A percentile compares a stretch with the other conserved stretches of the same genome.
These are phyloP conservation scores for Salvia rosmarinus DNA, from an alignment of 257 asterid species.

Conservation along the genomic window DNA sequence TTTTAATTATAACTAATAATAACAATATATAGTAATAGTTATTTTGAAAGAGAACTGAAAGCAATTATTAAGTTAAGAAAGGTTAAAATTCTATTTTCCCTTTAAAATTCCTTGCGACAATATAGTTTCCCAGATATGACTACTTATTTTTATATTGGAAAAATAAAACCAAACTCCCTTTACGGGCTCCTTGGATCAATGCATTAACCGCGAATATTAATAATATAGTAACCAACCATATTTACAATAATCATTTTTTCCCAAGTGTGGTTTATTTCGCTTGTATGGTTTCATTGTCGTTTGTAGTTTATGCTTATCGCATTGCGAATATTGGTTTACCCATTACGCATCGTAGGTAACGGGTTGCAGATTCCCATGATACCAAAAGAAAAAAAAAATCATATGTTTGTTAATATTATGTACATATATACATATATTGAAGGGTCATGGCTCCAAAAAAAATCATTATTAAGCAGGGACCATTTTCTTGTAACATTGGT, in stretches of 20 bases:
- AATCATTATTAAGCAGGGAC: conserved; percentile 32
- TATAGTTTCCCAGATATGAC: background rate
- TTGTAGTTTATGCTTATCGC: no score
- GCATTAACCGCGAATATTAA: background rate
- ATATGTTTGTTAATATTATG: no score
- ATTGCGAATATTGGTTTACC: no score
- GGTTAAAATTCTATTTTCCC: background rate
- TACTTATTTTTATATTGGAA: background rate
- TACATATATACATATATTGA: background rate
- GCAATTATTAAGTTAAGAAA: background rate
- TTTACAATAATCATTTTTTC: no score
- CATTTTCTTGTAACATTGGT: conserved; percentile 20
- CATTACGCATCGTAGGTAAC: no score
- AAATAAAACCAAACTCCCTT: background rate
- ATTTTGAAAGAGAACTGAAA: no score
- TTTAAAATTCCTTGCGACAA: background rate
- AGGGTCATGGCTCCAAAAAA: background rate
- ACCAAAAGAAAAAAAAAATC: no score
- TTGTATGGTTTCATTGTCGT: no score
- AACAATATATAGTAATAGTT: no score
- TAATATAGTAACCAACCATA: background rate
- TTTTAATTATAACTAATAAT: no score
- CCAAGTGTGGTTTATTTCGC: no score
- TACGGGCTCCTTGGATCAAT: background rate
- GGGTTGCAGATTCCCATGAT: no score